Base-by-base conservation (phyloP, 2,329 filamentous ascomycete species). In the Alternaria viburni region DNA sequence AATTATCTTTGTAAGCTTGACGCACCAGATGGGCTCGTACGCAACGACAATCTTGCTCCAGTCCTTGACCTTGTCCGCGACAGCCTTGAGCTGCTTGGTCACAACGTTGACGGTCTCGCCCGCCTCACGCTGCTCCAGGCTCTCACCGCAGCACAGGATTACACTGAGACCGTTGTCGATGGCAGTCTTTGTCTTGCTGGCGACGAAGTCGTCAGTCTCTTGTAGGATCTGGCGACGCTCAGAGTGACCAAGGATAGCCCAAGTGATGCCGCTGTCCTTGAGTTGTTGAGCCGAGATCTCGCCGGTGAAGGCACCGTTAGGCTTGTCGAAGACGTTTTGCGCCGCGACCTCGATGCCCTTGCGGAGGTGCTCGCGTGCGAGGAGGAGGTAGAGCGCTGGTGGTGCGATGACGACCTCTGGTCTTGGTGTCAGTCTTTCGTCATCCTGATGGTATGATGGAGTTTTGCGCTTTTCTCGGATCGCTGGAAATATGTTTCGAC, bases 111-210 rank as follows among this genome's bases (percentile, higher is more conserved):
- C 91, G 69, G 95, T 98, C 86, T 92, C 90, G 81, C 87, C 87
- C 68, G 88, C 87, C 86, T 97, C 94, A 72, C 95, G 91, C 86
- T 97, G 90, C 88, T 97, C 92, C 69, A 98, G 88, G 74, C 90
- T 93, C 89, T 99, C 96, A 76, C 96, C 96, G 81, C 93, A 96
- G 90, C 96, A 99, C 85, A 97, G 91, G 83, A 99, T 97, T 78
- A 98, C 96, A 72, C 89, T 87, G 70, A 99, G 81, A 67, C 93
- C 95, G 77, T 91, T 91, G 78, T 96, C 93, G 64, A 96, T 86
- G 66, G 96, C 93, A 76, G 89, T 90, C 89, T 97, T 97, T 82
- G 93, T 96, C 91, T 99, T 99, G 84, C 87, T 89, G 68, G 95
- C 93, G 71, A 98, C 89, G 74, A 96, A 90, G 77, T 86, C 74